Conservation (phyloP, 208 protist species). For the Tritrichomonas foetus region DNA sequence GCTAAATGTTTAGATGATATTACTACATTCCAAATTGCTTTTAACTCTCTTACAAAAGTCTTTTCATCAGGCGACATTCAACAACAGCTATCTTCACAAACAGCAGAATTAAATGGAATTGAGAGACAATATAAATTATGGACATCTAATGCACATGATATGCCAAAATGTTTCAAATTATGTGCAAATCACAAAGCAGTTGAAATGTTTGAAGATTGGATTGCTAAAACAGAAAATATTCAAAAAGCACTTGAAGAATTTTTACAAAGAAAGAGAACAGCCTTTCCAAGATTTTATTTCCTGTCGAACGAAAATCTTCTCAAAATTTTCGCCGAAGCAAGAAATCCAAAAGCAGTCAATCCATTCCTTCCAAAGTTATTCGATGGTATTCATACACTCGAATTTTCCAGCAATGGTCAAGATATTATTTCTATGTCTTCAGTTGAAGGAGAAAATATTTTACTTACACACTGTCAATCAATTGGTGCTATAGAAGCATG, state of each 20-base stretch:
- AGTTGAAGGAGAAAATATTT: slow-evolving; percentile 1
- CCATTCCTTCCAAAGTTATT: slow-evolving; percentile 63
- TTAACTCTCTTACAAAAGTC: not conserved
- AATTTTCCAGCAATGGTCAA: slow-evolving; percentile 60
- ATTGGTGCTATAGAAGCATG: slow-evolving; percentile 85
- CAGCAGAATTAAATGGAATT: slow-evolving; percentile 33
- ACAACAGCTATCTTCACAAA: not conserved
- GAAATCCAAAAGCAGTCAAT: slow-evolving; percentile 61
- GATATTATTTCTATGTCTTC: slow-evolving; percentile 73
- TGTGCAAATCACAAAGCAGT: not conserved
- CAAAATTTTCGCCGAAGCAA: slow-evolving; percentile 80
- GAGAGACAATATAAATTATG: slow-evolving; percentile 56
- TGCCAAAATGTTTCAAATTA: not conserved
- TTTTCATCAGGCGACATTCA: slow-evolving; percentile 15
- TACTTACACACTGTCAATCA: not conserved
- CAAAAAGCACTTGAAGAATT: slow-evolving; percentile 90
- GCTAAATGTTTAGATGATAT: slow-evolving; percentile 3
- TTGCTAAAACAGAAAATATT: slow-evolving; percentile 79
- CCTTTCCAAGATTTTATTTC: slow-evolving; percentile 68
- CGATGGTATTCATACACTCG: slow-evolving; percentile 46
- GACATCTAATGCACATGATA: slow-evolving; percentile 40
- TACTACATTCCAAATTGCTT: not conserved
- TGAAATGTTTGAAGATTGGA: slow-evolving; percentile 42
- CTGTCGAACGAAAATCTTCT: slow-evolving; percentile 79
- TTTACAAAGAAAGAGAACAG: slow-evolving; percentile 64